phyloP scores from a whole-genome alignment of 2,329 filamentous ascomycete species.

The Sporothrix pallida region DNA sequence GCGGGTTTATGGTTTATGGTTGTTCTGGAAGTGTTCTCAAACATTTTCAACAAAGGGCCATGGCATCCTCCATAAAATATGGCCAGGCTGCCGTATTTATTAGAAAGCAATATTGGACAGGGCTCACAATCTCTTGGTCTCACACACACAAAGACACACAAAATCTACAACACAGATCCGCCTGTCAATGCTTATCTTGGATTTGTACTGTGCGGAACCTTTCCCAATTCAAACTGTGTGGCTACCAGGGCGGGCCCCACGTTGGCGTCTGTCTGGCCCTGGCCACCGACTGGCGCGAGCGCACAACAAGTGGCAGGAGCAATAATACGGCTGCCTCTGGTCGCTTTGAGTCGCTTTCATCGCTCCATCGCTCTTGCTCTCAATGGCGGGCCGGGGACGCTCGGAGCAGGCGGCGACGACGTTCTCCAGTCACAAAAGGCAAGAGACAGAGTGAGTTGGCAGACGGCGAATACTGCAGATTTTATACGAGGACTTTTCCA shows the following conservation, averaged over 20 bases:
- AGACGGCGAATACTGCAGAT: background rate
- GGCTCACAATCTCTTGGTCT: too few species aligned
- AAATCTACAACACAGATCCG: background rate
- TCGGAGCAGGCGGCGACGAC: constrained; percentile 19
- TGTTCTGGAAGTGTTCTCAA: constrained; percentile 18
- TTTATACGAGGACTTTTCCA: background rate
- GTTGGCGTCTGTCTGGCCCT: constrained; percentile 4
- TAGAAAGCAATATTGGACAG: too few species aligned
- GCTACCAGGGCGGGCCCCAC: constrained; percentile 23
- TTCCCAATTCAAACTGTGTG: constrained; percentile 19
- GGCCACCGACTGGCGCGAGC: constrained; percentile 27
- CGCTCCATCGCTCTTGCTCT: background rate
- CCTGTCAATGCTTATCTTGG: constrained; percentile 25
- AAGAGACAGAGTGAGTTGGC: background rate
- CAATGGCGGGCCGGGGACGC: constrained; percentile 10
- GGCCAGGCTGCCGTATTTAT: constrained; percentile 29
- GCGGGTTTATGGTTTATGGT: background rate
- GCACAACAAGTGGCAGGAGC: constrained; percentile 19
- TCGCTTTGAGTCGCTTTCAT: background rate
- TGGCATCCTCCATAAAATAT: too few species aligned
- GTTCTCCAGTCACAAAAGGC: background rate
- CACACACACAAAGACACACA: background rate
- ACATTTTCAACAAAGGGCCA: too few species aligned
- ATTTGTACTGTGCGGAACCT: background rate
- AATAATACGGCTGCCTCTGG: constrained; percentile 26